phyloP scores from a whole-genome alignment of 2,329 filamentous ascomycete species.

The Geoglossum cookeanum region DNA sequence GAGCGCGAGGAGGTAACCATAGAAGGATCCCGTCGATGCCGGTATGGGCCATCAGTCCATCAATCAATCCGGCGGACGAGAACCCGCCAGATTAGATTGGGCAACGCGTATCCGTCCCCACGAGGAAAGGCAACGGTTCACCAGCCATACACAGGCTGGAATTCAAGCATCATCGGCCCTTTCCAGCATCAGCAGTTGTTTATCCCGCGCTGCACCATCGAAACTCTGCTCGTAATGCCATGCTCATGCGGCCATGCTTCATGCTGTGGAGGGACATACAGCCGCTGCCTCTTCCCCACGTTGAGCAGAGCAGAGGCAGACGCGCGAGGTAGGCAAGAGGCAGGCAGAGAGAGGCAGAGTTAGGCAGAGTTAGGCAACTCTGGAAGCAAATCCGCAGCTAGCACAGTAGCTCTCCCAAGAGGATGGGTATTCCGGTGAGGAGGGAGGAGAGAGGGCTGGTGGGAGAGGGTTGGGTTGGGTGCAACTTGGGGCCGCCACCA shows the following conservation, averaged over 20 bases:
- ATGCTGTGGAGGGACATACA: no score
- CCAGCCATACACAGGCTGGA: neutral
- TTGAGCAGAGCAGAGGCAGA: neutral
- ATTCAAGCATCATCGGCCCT: neutral
- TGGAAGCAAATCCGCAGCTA: neutral
- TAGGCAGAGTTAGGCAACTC: no score
- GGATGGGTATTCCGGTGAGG: neutral
- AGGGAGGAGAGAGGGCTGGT: no score
- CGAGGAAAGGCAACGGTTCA: neutral
- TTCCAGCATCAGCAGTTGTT: neutral
- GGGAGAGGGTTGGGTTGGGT: neutral
- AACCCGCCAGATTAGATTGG: neutral
- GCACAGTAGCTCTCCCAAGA: neutral
- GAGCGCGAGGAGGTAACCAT: no score
- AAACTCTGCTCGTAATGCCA: neutral
- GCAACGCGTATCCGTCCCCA: neutral
- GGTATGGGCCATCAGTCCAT: neutral
- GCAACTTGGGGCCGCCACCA: neutral
- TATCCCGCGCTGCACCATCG: neutral
- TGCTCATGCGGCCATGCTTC: neutral
- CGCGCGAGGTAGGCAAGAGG: neutral
- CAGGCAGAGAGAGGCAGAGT: neutral
- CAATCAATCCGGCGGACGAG: no score
- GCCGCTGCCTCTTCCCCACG: neutral
- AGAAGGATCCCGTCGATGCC: no score